Evolutionary conservation across 2,329 filamentous ascomycete genomes (phyloP).

Genomic region (Aspergillus arachidicola): DNA sequence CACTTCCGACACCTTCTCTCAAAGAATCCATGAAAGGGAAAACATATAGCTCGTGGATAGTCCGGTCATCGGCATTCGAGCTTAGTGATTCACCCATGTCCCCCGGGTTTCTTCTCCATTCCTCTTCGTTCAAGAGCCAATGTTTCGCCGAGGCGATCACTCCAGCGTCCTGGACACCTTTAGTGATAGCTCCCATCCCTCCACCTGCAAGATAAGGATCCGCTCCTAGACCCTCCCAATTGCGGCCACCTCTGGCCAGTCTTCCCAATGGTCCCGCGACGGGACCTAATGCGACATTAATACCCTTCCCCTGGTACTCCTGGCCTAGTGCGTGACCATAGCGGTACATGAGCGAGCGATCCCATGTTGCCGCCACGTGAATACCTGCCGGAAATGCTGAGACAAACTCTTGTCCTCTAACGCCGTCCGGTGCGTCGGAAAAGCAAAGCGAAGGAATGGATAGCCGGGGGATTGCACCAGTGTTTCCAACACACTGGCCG

Average conservation of each 20-base stretch:
- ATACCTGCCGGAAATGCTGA: conserved; percentile 9
- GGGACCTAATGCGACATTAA: conserved; percentile 5
- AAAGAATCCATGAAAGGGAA: conserved; percentile 19
- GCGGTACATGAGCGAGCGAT: not conserved
- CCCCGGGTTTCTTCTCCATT: not conserved
- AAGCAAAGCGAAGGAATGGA: conserved; percentile 16
- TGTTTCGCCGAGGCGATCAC: conserved; percentile 4
- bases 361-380: conserved; percentile 10
- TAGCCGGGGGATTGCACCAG: conserved; percentile 8
- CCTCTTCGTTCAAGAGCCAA: conserved; percentile 6
- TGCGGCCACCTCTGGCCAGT: not conserved
- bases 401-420: conserved; percentile 3
- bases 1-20: conserved; percentile 14
- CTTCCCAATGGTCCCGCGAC: conserved; percentile 1
- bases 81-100: not conserved
- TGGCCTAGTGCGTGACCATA: conserved; percentile 4
- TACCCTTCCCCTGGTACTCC: not conserved
- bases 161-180: not conserved
- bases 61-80: conserved; percentile 19
- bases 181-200: not conserved
- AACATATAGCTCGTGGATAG: conserved; percentile 18
- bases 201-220: conserved; percentile 3
- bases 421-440: conserved; percentile 15
- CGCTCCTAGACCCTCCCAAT: conserved; percentile 2
- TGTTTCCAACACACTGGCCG: conserved; percentile 13